Base-by-base conservation (phyloP, 164 flowering plant genomes). In the Aristolochia fimbriata region DNA sequence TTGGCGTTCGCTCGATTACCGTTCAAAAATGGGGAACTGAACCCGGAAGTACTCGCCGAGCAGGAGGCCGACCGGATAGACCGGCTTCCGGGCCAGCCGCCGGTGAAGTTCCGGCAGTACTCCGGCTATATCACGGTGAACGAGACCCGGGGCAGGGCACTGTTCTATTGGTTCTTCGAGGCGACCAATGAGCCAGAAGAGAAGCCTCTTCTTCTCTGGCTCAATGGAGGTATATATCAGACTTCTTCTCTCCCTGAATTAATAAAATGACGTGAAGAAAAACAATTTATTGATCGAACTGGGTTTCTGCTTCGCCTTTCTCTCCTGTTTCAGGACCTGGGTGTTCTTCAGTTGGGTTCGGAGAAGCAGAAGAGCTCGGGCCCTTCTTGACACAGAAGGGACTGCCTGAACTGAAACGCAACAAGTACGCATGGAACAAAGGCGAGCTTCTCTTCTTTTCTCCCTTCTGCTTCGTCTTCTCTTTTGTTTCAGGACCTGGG, bases 131-230 rank as follows among this genome's bases (percentile, higher is more conserved):
- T 84, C 15, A 81, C 78, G 0, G 83, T 79, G 11, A 66, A 79
- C 50, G 62, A 72, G 61, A 72, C 60, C 12, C 79, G 76, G 59
- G 85, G 84, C 23, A 77, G 70, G 63, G 83, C 90, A 47, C 78
- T 82, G 66, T 82, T 82, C 65, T 82, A 82, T 59, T 82, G 87
- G 87, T 80, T 82, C 68, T 78, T 82, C 48, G 81, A 80, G 62
- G 84, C 84, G 12, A 65, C 74, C 49, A 46, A 57, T 0, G 60
- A 25, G 0, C 63, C 55, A 20, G 12, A 68, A 11, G 64, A 51
- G 8, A 78, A 70, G 59, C 87, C 87, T 45, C 70, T 82, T 6
- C 75, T 80, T 3, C 80, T 82, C n/a, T 82, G 84, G 87, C 82
- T 82, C 64, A 47, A 17, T 47, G 46, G 23, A 22, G 23, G 43